Percentiles rank a stretch among this genome's conserved stretches.
phyloP scores from a whole-genome alignment of 305 asterid species.

The Fraxinus dipetala region DNA sequence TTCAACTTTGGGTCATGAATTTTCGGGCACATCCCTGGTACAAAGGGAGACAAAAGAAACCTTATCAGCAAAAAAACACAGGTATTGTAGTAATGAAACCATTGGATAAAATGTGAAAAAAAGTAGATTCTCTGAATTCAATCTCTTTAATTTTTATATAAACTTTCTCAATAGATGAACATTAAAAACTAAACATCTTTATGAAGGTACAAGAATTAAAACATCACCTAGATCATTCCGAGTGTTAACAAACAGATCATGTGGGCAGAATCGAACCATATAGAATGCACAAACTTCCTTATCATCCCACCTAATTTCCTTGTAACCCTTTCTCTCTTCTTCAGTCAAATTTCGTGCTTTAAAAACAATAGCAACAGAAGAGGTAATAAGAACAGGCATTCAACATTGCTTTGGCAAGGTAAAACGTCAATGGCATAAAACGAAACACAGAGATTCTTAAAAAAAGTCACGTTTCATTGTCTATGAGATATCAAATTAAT shows the following conservation, averaged over 20 bases:
- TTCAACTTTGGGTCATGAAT: constrained; percentile 94
- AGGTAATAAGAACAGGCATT: background rate
- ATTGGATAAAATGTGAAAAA: background rate
- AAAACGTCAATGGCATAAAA: background rate
- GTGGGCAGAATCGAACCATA: constrained; percentile 96
- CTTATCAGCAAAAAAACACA: background rate
- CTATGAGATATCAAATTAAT: background rate
- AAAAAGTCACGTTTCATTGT: background rate
- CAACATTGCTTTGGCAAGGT: background rate
- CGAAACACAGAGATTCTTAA: background rate
- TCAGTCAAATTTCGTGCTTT: constrained; percentile 88
- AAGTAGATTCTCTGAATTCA: background rate
- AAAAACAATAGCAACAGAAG: constrained; percentile 17
- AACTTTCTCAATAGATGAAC: background rate
- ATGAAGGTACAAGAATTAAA: constrained; percentile 14
- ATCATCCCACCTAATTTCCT: constrained; percentile 90
- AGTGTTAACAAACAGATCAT: constrained; percentile 91
- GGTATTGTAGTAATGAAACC: background rate
- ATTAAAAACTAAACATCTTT: background rate
- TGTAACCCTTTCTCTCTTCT: constrained; percentile 80
- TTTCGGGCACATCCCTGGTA: constrained; percentile 78
- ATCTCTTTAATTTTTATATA: background rate
- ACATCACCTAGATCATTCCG: constrained; percentile 79
- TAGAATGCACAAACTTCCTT: constrained; percentile 83
- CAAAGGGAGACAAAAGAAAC: constrained; percentile 16